Percentiles rank a stretch among this genome's conserved stretches.
Evolutionary conservation across 305 asterid species (phyloP).

Genomic region (Solanum chacoense): DNA sequence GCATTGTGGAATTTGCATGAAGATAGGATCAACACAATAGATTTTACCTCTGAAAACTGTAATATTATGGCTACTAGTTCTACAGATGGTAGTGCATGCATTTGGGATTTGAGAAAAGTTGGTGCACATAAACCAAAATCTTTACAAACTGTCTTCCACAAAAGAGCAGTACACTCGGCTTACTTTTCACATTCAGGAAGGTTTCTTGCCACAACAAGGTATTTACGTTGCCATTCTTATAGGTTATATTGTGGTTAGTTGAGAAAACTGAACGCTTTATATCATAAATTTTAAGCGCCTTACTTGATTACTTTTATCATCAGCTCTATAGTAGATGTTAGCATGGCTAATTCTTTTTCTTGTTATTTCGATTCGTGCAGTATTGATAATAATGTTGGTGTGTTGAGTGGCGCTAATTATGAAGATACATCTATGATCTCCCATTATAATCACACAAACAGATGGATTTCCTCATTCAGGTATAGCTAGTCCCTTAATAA

Average conservation of each 20-base stretch:
- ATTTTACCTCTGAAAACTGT: slow-evolving; percentile 47
- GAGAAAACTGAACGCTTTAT: not conserved
- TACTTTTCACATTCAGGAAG: slow-evolving; percentile 86
- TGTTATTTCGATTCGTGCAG: slow-evolving; percentile 30
- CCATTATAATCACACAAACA: slow-evolving; percentile 62
- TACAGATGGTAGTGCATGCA: slow-evolving; percentile 70
- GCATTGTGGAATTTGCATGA: slow-evolving; percentile 46
- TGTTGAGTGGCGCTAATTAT: slow-evolving; percentile 60
- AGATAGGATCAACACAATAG: slow-evolving; percentile 60
- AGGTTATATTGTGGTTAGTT: not conserved
- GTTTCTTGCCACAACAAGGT: slow-evolving; percentile 88
- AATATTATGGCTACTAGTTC: slow-evolving; percentile 73
- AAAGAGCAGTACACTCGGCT: slow-evolving; percentile 70
- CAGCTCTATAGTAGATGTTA: not conserved
- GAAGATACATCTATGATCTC: slow-evolving; percentile 44
- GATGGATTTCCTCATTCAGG: slow-evolving; percentile 82
- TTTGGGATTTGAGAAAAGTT: slow-evolving; percentile 80
- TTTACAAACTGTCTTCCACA: slow-evolving; percentile 42
- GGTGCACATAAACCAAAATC: slow-evolving; percentile 24
- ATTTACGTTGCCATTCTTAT: not conserved
- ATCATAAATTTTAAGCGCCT: not conserved
- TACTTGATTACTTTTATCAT: not conserved
- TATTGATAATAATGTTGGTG: slow-evolving; percentile 53
- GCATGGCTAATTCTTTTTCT: not conserved
- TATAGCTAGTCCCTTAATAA: slow-evolving; percentile 7